These are phyloP conservation scores for Candida albicans DNA, from an alignment of 1,139 yeast genomes.

Conservation along the genomic window DNA sequence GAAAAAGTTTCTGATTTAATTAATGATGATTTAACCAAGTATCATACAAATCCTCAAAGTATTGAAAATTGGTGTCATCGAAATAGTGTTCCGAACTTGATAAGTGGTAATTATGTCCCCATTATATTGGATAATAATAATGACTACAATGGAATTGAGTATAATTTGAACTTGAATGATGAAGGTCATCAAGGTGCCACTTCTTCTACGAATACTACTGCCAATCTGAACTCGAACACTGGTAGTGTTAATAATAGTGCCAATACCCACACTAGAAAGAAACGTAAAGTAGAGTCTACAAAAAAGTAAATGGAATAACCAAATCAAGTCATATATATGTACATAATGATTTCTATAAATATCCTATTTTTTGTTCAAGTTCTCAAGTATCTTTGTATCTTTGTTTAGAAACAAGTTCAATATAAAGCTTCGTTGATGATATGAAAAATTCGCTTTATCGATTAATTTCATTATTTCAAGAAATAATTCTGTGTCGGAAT, in stretches of 20 bases:
- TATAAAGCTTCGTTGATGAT: slow-evolving; percentile 62
- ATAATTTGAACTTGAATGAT: slow-evolving; percentile 13
- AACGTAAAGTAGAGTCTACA: not conserved
- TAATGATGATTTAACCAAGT: slow-evolving; percentile 36
- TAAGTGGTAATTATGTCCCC: slow-evolving; percentile 37
- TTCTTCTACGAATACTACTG: not conserved
- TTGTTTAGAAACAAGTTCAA: slow-evolving; percentile 61
- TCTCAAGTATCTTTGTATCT: slow-evolving; percentile 57
- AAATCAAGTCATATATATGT: no score
- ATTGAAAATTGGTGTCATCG: slow-evolving; percentile 42
- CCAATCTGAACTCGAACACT: slow-evolving; percentile 6
- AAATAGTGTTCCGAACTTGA: slow-evolving; percentile 36
- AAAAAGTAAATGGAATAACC: no score
- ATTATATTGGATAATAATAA: slow-evolving; percentile 21
- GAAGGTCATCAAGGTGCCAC: slow-evolving; percentile 6
- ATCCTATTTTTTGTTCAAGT: slow-evolving; percentile 32
- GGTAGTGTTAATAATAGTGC: slow-evolving; percentile 10
- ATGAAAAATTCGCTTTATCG: slow-evolving; percentile 66
- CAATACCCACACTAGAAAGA: slow-evolving; percentile 12
- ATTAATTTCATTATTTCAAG: slow-evolving; percentile 60
- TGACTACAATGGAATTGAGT: slow-evolving; percentile 15
- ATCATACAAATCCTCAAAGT: slow-evolving; percentile 43
- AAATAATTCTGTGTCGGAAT: slow-evolving; percentile 52
- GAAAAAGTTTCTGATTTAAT: slow-evolving; percentile 41
- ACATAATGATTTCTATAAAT: not conserved